Conservation (phyloP, 805 yeast genomes). For the Jamesozyma piceae region DNA sequence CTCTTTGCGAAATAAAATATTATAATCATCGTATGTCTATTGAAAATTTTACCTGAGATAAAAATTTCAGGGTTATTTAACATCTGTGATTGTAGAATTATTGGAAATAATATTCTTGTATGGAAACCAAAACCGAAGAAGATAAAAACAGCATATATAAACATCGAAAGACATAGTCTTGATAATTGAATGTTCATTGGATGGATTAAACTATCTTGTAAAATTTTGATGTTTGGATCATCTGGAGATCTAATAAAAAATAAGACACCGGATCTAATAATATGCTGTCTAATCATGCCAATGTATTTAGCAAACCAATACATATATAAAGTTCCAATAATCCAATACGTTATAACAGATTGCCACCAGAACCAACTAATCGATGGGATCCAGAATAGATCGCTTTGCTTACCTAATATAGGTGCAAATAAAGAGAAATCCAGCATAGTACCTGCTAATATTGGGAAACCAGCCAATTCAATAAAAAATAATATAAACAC, state of each 20-base stretch:
- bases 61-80: conserved; percentile 10
- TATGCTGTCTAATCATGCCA: conserved; percentile 64
- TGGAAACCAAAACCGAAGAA: conserved; percentile 64
- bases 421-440: conserved; percentile 46
- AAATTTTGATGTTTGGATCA: conserved; percentile 78
- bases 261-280: conserved; percentile 80
- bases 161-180: conserved; percentile 61
- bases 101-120: conserved; percentile 39
- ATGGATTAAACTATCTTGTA: conserved; percentile 78
- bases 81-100: conserved; percentile 24
- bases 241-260: conserved; percentile 91
- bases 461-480: conserved; percentile 80
- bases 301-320: conserved; percentile 76
- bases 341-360: conserved; percentile 42
- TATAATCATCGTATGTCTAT: conserved; percentile 28
- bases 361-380: conserved; percentile 19
- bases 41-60: conserved; percentile 2
- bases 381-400: conserved; percentile 17
- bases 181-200: conserved; percentile 66
- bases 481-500: conserved; percentile 66
- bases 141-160: conserved; percentile 66
- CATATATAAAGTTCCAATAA: conserved; percentile 78
- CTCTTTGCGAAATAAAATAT: conserved; percentile 27
- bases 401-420: conserved; percentile 12
- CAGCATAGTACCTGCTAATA: conserved; percentile 71